These are phyloP conservation scores for Grosmannia penicillata DNA, from an alignment of 2,329 filamentous ascomycete genomes.

Conservation along the genomic window DNA sequence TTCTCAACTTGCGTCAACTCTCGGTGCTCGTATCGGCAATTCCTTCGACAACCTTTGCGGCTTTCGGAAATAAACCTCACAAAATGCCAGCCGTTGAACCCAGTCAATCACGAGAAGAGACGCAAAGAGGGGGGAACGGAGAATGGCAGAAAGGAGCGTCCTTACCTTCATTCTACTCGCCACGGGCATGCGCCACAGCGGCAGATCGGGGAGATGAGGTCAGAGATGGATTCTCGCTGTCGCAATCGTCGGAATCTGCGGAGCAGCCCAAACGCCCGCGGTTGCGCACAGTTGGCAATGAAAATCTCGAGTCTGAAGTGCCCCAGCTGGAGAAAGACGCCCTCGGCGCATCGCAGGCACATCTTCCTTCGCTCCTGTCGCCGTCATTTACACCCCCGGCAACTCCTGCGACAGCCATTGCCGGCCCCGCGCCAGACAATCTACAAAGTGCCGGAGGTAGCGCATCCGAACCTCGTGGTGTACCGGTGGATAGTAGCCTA, in stretches of 20 bases:
- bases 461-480: conserved; percentile 27
- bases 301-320: background rate
- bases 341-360: conserved; percentile 9
- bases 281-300: background rate
- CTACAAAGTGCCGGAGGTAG: background rate
- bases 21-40: too few relatives aligned
- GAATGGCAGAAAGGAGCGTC: conserved; percentile 1
- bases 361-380: conserved; percentile 63
- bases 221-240: conserved; percentile 5
- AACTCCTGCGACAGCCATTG: conserved; percentile 38
- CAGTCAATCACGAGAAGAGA: too few relatives aligned
- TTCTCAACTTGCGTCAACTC: too few relatives aligned
- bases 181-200: conserved; percentile 7
- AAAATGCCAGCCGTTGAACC: too few relatives aligned
- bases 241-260: background rate
- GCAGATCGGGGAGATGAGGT: conserved; percentile 8
- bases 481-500: conserved; percentile 45
- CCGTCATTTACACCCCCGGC: conserved; percentile 66
- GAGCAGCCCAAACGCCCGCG: background rate
- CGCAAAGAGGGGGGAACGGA: too few relatives aligned
- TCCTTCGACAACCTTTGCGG: too few relatives aligned
- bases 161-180: conserved; percentile 10
- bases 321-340: background rate
- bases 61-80: too few relatives aligned
- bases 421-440: conserved; percentile 10